Evolutionary conservation across 805 yeast genomes (phyloP).

Genomic region (Barnettozyma pratensis): DNA sequence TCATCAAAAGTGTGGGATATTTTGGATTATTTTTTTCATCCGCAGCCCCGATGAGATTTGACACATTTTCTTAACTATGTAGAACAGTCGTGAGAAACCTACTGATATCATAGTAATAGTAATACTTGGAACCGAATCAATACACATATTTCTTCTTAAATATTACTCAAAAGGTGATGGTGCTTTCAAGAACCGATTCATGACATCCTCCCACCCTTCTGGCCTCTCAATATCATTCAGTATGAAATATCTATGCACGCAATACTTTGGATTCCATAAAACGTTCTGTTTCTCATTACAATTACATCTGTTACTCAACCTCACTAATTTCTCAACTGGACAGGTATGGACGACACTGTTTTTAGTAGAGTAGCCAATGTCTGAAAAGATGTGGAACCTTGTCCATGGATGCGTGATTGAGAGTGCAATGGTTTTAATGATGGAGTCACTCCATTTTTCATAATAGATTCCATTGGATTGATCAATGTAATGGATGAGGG

Average conservation of each 20-base stretch:
- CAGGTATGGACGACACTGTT: conserved; percentile 72
- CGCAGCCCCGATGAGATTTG: too few species aligned
- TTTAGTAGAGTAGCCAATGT: conserved; percentile 77
- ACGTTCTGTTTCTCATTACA: conserved; percentile 70
- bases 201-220: conserved; percentile 53
- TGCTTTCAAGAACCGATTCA: not conserved
- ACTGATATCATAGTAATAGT: too few species aligned
- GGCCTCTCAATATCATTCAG: conserved; percentile 55
- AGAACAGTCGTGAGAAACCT: too few species aligned
- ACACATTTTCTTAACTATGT: too few species aligned
- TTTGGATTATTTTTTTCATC: too few species aligned
- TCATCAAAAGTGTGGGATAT: too few species aligned
- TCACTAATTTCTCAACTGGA: conserved; percentile 59
- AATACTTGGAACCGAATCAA: too few species aligned
- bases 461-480: conserved; percentile 79
- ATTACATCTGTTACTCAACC: conserved; percentile 57
- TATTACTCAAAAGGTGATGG: not conserved
- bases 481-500: conserved; percentile 68
- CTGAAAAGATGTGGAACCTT: conserved; percentile 73
- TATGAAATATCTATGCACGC: conserved; percentile 58
- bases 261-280: conserved; percentile 69
- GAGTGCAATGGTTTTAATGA: conserved; percentile 82
- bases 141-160: too few species aligned
- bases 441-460: conserved; percentile 92
- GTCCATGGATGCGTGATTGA: conserved; percentile 65